Percentiles rank a stretch among this genome's conserved stretches.
Evolutionary conservation across 306 rosid species (phyloP).

Genomic region (Cicer cuneatum): DNA sequence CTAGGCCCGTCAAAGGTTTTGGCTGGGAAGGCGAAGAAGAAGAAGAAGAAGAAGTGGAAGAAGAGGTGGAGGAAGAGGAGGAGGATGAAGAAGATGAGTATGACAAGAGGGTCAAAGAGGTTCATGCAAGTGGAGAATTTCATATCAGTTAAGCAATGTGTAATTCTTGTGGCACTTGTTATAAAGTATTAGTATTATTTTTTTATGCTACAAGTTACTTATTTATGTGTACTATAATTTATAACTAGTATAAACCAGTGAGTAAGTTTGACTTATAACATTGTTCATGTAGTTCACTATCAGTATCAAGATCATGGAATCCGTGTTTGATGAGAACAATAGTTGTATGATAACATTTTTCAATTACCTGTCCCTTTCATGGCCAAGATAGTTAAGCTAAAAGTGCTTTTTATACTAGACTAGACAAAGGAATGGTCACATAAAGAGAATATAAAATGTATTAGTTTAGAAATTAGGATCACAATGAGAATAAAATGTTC

Average conservation of each 20-base stretch:
- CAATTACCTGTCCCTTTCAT: not conserved
- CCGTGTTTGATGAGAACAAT: constrained; percentile 44
- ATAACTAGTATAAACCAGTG: constrained; percentile 42
- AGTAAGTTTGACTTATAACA: constrained; percentile 36
- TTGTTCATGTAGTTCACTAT: constrained; percentile 42
- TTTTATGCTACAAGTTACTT: constrained; percentile 45
- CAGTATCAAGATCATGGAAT: constrained; percentile 36
- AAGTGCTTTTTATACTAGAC: not conserved
- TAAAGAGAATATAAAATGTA: no score
- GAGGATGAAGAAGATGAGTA: constrained; percentile 75
- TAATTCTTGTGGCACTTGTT: constrained; percentile 47
- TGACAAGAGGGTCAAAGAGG: constrained; percentile 82
- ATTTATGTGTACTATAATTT: constrained; percentile 57
- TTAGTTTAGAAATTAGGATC: not conserved
- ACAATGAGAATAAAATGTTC: not conserved
- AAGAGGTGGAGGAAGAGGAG: constrained; percentile 59
- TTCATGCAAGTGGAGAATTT: constrained; percentile 81
- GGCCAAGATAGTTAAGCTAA: not conserved
- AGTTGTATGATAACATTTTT: constrained; percentile 23
- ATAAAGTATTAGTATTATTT: constrained; percentile 35
- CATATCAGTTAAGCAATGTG: constrained; percentile 56
- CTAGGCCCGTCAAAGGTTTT: constrained; percentile 63
- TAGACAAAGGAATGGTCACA: not conserved
- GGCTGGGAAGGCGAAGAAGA: constrained; percentile 77
- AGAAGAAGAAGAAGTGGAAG: constrained; percentile 45